Base-by-base conservation (phyloP, 1,139 yeast species). In the Kodamaea anthophila region DNA sequence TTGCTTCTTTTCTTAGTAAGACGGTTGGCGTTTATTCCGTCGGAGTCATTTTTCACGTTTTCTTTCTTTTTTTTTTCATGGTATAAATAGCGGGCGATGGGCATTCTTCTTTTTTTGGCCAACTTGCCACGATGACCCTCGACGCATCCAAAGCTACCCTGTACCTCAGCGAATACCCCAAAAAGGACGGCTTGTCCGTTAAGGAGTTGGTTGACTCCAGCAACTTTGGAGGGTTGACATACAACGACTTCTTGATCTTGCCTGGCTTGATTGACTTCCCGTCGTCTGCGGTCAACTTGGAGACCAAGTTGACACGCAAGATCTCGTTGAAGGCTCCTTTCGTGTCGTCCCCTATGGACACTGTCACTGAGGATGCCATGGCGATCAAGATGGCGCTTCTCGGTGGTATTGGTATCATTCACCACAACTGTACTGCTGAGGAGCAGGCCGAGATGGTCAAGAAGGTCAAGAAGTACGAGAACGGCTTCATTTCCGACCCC, bases 321-420 rank as follows among this genome's bases (percentile, higher is more conserved):
- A 91, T 91, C 67, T 65, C 93, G 35, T 72, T 91, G 61, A 87
- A 83, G 67, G 70, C 96, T 30, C 99, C 99, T 40, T 85, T 91
- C 48, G 91, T 91, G 41, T 88, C 97, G 21, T 86, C 96, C 51
- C 99, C 99, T 48, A 91, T 91, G 99, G 98, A 91, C 64, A 91
- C 98, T 32, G 98, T 91, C 41, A 93, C 99, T 36, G 99, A 91
- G 69, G 70, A 87, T 41, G 83, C 79, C 39, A 91, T 91, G 99
- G 98, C 99, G 44, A 91, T 93, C 49, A 80, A 87, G 65, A 88
- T 91, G 96, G 97, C 99, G 46, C 75, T 91, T 47, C 76, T 88
- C 49, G 99, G 99, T 58, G 99, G 99, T 63, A 87, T 91, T 59
- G 99, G 99, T 75, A 85, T 93, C 52, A 80, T 91, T 49, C 99